A percentile compares a stretch with the other conserved stretches of the same genome.
Evolutionary conservation across 345 rosid genomes (phyloP).

Genomic region (Turnera subulata): DNA sequence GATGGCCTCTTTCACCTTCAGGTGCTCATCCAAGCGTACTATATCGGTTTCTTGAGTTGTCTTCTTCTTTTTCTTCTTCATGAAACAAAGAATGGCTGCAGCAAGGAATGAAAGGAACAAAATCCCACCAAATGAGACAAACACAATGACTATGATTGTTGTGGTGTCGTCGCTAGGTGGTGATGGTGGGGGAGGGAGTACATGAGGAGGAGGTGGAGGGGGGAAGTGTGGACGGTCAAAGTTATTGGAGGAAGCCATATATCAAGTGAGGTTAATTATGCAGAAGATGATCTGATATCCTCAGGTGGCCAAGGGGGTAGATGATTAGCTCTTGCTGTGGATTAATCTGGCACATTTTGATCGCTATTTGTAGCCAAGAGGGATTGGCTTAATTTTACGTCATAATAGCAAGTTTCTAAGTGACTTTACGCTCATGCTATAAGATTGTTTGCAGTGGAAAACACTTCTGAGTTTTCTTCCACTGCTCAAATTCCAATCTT

Average conservation of each 20-base stretch:
- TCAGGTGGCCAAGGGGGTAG: not conserved
- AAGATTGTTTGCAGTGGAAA: conserved; percentile 61
- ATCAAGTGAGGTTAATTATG: not conserved
- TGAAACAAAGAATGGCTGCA: conserved; percentile 33
- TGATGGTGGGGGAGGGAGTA: conserved; percentile 17
- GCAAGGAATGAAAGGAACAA: conserved; percentile 46
- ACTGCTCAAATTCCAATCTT: not conserved
- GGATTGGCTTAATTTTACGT: not conserved
- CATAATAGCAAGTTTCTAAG: conserved; percentile 29
- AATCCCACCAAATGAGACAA: conserved; percentile 55
- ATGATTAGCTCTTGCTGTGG: conserved; percentile 14
- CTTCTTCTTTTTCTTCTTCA: conserved; percentile 51
- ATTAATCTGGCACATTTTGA: conserved; percentile 18
- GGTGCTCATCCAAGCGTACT: conserved; percentile 47
- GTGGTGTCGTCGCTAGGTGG: conserved; percentile 46
- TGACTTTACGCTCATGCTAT: conserved; percentile 56
- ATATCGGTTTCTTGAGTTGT: conserved; percentile 21
- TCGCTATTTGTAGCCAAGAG: conserved; percentile 46
- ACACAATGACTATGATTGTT: conserved; percentile 45
- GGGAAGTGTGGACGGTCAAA: conserved; percentile 23
- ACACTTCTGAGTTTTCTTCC: conserved; percentile 34
- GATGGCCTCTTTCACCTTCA: conserved; percentile 50
- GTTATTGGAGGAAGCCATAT: conserved; percentile 45
- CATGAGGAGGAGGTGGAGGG: conserved; percentile 23
- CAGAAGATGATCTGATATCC: not conserved